Evolutionary conservation across 352 stramenopile genomes (phyloP).

Genomic region (Phytophthora pluvialis): DNA sequence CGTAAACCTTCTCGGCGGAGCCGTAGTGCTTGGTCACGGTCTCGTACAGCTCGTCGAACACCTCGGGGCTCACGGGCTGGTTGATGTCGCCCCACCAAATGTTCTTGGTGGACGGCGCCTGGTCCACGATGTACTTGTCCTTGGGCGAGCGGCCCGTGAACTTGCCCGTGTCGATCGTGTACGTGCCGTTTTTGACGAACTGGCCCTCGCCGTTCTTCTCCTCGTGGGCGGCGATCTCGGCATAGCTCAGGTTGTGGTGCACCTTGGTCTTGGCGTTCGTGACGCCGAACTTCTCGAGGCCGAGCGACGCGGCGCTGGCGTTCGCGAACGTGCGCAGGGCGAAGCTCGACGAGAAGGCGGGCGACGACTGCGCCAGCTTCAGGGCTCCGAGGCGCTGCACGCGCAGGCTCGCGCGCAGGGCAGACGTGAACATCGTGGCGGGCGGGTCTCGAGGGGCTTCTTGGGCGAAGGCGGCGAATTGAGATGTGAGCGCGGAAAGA

Average conservation of each 20-base stretch:
- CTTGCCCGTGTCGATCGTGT: conserved; percentile 98
- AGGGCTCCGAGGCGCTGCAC: conserved; percentile 56
- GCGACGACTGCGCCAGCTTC: conserved; percentile 40
- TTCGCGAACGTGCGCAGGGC: conserved; percentile 50
- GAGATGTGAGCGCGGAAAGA: conserved; percentile 41
- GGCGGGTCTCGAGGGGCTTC: background rate
- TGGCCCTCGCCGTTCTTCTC: conserved; percentile 93
- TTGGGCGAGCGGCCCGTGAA: conserved; percentile 98
- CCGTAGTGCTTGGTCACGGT: conserved; percentile 95
- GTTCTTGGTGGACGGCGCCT: conserved; percentile 91
- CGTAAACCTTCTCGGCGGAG: conserved; percentile 93
- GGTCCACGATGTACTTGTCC: conserved; percentile 98
- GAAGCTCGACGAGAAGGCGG: conserved; percentile 37
- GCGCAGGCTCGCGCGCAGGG: conserved; percentile 62
- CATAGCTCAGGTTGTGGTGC: conserved; percentile 96
- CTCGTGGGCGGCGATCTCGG: conserved; percentile 96
- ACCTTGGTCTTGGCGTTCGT: conserved; percentile 91
- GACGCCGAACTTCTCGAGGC: conserved; percentile 92
- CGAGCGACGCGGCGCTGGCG: conserved; percentile 51
- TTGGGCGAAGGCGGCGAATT: conserved; percentile 42
- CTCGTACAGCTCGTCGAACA: conserved; percentile 97
- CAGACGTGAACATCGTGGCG: conserved; percentile 60
- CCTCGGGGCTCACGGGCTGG: conserved; percentile 91
- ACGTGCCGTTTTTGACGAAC: conserved; percentile 93
- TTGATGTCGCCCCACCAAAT: conserved; percentile 99